Base-by-base conservation (phyloP, 1,139 yeast genomes). In the Debaryomycetaceae sp. region DNA sequence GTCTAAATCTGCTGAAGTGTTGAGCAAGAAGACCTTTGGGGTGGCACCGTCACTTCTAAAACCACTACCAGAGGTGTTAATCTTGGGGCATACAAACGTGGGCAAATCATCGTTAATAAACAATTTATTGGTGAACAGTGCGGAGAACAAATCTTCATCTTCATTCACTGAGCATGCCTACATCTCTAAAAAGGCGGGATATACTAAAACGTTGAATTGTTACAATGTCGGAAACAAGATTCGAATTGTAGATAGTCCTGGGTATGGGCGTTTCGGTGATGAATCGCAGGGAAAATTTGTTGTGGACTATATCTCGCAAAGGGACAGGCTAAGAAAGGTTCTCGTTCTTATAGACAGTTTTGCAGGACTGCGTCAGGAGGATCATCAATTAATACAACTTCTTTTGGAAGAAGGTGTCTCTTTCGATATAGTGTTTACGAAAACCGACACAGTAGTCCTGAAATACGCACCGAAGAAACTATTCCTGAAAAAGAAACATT, bases 81-180 rank as follows among this genome's bases (percentile, higher is more conserved):
- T 89, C 37, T 57, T 89, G 43, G 97, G 97, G 0, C 78, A 87
- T 51, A 85, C 95, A 42, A 89, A 89, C 55, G 89, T 82, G 1
- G 97, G 97, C 0, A 89, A 89, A 58, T 87, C 95, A 0, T 81
- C 95, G 0, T 62, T 89, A 36, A 67, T 89, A 36, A 86, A 87
- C 54, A 78, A 76, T 14, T 51, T 83, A 57, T 77, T 54, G 57
- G 60, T 57, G 6, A 60, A 64, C 39, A 59, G 62, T 24, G 48
- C 56, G 30, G 68, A 62, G 46, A 59, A 58, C 34, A 62, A 59
- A 41, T 55, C 63, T 5, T 51, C 58, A 2, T 52, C 55, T 6
- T 66, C 50, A 48, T 59, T 39, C 58, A 66, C 66, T 2, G 69
- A 69, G 42, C 67, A 72, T 50, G 88, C 87, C 4, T 76, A 62